Evolutionary conservation across 306 rosid species (phyloP).

Genomic region (Geum urbanum): DNA sequence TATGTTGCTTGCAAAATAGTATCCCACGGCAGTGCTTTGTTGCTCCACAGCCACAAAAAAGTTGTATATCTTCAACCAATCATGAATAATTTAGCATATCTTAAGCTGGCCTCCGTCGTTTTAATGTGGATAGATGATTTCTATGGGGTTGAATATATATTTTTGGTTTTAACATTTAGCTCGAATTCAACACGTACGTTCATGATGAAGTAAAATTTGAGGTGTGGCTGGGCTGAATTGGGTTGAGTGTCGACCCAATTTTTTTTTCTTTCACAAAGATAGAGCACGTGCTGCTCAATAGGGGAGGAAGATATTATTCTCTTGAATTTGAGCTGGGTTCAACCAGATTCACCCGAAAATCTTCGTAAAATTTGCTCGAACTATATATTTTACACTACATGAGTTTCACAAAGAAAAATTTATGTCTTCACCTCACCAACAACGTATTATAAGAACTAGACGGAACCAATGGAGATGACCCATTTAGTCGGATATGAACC

Average conservation of each 20-base stretch:
- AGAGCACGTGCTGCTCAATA: no score
- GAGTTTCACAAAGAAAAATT: not conserved
- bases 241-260: no score
- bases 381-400: not conserved
- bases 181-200: slow-evolving; percentile 1
- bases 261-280: no score
- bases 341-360: no score
- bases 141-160: not conserved
- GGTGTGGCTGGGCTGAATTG: no score
- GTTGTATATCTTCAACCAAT: not conserved
- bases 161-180: slow-evolving; percentile 9
- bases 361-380: not conserved
- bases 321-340: no score
- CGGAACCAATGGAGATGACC: not conserved
- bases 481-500: not conserved
- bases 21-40: not conserved
- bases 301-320: no score
- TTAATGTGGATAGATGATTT: slow-evolving; percentile 4
- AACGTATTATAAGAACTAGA: not conserved
- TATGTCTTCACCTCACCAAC: not conserved
- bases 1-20: not conserved
- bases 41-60: not conserved
- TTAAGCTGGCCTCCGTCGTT: not conserved
- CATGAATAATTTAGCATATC: not conserved
- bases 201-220: not conserved